Percentiles rank a stretch among this genome's conserved stretches.
These are phyloP conservation scores for Sclerotinia trifoliorum DNA, from an alignment of 2,329 filamentous ascomycete species.

Conservation along the genomic window DNA sequence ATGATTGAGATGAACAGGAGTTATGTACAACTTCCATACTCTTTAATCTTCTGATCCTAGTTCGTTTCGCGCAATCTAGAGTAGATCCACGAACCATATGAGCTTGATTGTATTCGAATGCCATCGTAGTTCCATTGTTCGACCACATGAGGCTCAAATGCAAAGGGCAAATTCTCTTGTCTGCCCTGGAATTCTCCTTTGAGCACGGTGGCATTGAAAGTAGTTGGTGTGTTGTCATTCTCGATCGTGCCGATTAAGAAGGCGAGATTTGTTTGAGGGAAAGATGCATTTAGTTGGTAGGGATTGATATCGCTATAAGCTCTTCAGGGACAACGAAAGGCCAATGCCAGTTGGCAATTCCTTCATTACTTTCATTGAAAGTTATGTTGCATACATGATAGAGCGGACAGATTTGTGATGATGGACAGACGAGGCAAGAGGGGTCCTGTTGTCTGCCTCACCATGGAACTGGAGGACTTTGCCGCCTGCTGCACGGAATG, in stretches of 20 bases:
- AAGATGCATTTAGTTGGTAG: conserved; percentile 41
- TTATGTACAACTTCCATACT: background rate
- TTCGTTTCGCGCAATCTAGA: background rate
- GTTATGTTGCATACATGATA: conserved; percentile 48
- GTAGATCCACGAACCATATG: conserved; percentile 39
- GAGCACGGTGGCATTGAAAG: conserved; percentile 42
- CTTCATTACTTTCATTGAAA: conserved; percentile 43
- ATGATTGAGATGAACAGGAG: background rate
- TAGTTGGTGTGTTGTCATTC: conserved; percentile 48
- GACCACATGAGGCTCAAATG: conserved; percentile 41
- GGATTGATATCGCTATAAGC: conserved; percentile 50
- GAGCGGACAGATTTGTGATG: conserved; percentile 54
- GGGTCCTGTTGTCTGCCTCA: conserved; percentile 54
- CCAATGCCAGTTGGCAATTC: conserved; percentile 55
- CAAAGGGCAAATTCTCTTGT: conserved; percentile 44
- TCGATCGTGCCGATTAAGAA: conserved; percentile 69
- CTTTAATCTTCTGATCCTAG: background rate
- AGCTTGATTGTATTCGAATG: conserved; percentile 36
- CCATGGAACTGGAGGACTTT: conserved; percentile 60
- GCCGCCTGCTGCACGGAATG: conserved; percentile 50
- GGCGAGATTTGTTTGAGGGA: conserved; percentile 59
- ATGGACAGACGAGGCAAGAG: conserved; percentile 53
- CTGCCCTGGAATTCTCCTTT: conserved; percentile 39
- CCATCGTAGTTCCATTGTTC: conserved; percentile 31
- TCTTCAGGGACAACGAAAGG: conserved; percentile 52